These are phyloP conservation scores for Lophium mytilinum DNA, from an alignment of 495 filamentous ascomycete genomes.

Conservation along the genomic window DNA sequence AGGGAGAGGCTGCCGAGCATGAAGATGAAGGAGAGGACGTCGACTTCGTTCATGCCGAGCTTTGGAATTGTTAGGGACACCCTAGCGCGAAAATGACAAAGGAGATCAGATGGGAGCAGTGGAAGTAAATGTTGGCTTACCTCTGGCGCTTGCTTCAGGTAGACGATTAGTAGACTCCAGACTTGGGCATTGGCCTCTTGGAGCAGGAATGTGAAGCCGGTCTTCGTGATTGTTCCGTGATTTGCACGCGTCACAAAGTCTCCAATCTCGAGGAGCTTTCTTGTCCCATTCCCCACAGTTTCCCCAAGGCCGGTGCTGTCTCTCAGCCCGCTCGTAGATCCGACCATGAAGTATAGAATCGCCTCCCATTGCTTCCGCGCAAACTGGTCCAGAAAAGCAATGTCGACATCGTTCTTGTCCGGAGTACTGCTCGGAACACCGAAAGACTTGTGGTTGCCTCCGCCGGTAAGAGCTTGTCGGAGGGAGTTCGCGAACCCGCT, in stretches of 20 bases:
- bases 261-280: constrained; percentile 67
- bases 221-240: constrained; percentile 68
- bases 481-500: constrained; percentile 68
- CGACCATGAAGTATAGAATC: constrained; percentile 91
- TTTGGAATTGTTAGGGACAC: constrained; percentile 8
- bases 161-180: constrained; percentile 88
- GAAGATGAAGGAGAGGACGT: constrained; percentile 92
- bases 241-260: constrained; percentile 64
- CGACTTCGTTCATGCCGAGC: constrained; percentile 75
- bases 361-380: constrained; percentile 88
- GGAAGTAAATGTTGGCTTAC: constrained; percentile 24
- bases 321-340: constrained; percentile 50
- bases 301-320: constrained; percentile 33
- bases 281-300: constrained; percentile 69
- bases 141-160: constrained; percentile 74
- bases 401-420: constrained; percentile 48
- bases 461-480: constrained; percentile 76
- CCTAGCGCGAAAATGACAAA: neutral
- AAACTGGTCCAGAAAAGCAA: constrained; percentile 73
- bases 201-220: constrained; percentile 86
- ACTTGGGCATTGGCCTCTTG: constrained; percentile 95
- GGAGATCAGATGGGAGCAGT: neutral
- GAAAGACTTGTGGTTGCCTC: constrained; percentile 77
- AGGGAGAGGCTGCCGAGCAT: constrained; percentile 90
- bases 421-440: constrained; percentile 67